phyloP scores from a whole-genome alignment of 208 protist species.

The Leishmania turanica region DNA sequence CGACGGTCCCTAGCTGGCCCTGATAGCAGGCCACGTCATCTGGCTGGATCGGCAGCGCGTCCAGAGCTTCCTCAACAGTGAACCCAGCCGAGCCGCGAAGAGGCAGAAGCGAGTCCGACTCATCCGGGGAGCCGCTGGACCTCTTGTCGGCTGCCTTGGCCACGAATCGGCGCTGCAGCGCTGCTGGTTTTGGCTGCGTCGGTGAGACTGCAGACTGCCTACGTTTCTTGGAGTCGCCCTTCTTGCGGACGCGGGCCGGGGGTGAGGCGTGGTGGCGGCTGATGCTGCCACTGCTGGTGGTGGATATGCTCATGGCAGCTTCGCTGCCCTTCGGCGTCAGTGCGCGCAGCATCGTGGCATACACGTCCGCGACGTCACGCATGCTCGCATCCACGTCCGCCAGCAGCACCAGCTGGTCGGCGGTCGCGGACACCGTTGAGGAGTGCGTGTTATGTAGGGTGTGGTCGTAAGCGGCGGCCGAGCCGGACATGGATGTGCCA shows the following conservation, averaged over 20 bases:
- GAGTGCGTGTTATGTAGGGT: not conserved
- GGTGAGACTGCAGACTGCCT: not conserved
- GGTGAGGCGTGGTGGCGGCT: not conserved
- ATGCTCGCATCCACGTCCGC: constrained; percentile 36
- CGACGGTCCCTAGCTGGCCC: constrained; percentile 14
- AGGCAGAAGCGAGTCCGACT: not conserved
- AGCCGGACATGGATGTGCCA: not conserved
- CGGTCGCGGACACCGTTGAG: not conserved
- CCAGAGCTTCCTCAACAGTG: constrained; percentile 8
- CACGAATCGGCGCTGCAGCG: too few relatives aligned
- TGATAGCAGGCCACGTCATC: constrained; percentile 23
- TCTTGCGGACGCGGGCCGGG: not conserved
- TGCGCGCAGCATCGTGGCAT: constrained; percentile 17
- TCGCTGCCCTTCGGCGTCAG: not conserved
- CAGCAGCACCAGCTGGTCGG: constrained; percentile 7
- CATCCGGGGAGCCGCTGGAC: not conserved
- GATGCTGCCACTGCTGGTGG: not conserved
- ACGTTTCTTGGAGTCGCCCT: not conserved
- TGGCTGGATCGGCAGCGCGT: constrained; percentile 10
- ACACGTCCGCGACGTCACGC: constrained; percentile 38
- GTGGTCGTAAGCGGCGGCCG: not conserved
- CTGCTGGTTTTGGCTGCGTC: not conserved
- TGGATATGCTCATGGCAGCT: not conserved
- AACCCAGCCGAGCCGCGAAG: not conserved
- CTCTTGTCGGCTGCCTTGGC: not conserved